Evolutionary conservation across 352 stramenopile species (phyloP).

Genomic region (Globisporangium emineosum): DNA sequence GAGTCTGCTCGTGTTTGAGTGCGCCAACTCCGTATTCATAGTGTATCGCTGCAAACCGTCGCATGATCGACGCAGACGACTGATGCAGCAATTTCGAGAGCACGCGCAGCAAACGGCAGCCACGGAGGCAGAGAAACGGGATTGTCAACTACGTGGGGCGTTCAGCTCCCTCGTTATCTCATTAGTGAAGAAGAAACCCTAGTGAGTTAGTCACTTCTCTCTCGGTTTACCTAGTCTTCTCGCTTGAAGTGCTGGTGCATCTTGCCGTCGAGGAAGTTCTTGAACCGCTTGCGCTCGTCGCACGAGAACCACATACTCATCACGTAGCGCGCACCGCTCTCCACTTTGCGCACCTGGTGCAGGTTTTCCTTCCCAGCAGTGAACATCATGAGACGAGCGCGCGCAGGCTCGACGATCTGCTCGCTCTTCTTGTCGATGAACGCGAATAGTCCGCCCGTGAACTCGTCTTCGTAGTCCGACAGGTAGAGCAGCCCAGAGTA

Average conservation of each 20-base stretch:
- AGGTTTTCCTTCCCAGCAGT: conserved; percentile 87
- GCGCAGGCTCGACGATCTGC: conserved; percentile 68
- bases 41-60: conserved; percentile 63
- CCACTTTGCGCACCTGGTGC: conserved; percentile 75
- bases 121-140: conserved; percentile 36
- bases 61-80: conserved; percentile 34
- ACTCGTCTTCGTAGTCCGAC: conserved; percentile 77
- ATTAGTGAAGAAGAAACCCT: conserved; percentile 22
- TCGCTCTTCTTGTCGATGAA: conserved; percentile 83
- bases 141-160: conserved; percentile 44
- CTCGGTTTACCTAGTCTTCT: conserved; percentile 26
- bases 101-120: conserved; percentile 38
- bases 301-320: conserved; percentile 95
- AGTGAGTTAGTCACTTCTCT: conserved; percentile 3
- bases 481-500: conserved; percentile 91
- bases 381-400: conserved; percentile 87
- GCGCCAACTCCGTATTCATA: conserved; percentile 53
- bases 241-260: conserved; percentile 77
- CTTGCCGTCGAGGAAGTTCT: conserved; percentile 89
- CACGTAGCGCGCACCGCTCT: conserved; percentile 80
- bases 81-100: conserved; percentile 57
- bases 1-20: conserved; percentile 48
- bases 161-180: conserved; percentile 48
- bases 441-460: conserved; percentile 86
- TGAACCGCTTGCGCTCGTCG: conserved; percentile 76